Base-by-base conservation (phyloP, 306 rosid species). In the Trifolium pratense region DNA sequence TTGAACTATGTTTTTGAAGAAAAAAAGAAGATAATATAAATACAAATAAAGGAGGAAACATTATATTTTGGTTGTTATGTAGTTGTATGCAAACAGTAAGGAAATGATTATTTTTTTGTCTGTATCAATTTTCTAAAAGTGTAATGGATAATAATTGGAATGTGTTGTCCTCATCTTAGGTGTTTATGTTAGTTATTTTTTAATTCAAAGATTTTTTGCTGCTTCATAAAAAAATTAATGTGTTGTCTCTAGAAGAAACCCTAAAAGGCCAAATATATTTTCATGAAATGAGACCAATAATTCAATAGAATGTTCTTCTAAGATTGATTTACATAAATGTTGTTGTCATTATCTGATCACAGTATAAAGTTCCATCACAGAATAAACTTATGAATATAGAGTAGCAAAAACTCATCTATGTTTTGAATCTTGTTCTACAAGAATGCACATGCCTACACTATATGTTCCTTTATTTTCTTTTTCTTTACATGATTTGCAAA, bases 381-480 rank as follows among this genome's bases (percentile, higher is more conserved):
- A 61, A 64, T 60, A 9, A 45, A 43, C 36, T 29, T 4, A 16
- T 71, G 62, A 66, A 48, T 74, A 39, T 52, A 70, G 6, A 52
- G 37, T 10, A 34, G 10, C 32, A 66, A 56, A 52, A 1, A 15
- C 34, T 9, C 29, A 70, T 70, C 66, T 9, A 26, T 58, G 21
- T 65, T 42, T 76, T 48, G 61, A 81, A 66, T 39, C 84, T 26
- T 79, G 87, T 29, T 76, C 70, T 52, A 55, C 74, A 84, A 80
- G 87, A 70, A 77, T 74, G 85, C 87, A 77, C 85, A 84, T 83
- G 90, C 80, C 85, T 56, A 16, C 45, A 66, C 63, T 75, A 80
- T 49, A 52, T 64, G 60, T 56, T 70, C 74, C 80, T 80, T 65
- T 62, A 23, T 78, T 81, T 60, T 61, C 73, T 74, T 78, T 86